These are phyloP conservation scores for Cryomyces minteri DNA, from an alignment of 495 filamentous ascomycete species.

Conservation along the genomic window DNA sequence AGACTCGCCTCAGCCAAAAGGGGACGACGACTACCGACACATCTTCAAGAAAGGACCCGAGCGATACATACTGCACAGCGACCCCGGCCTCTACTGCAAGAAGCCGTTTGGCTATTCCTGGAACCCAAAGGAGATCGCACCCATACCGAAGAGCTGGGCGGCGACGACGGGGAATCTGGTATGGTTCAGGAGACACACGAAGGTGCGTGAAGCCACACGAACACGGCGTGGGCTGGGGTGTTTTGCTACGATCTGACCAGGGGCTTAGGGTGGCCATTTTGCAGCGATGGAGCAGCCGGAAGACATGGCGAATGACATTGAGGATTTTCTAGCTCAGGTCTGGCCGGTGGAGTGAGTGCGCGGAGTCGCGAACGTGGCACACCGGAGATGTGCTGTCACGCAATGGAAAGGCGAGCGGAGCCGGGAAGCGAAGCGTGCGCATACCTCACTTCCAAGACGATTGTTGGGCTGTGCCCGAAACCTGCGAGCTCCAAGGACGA, in stretches of 20 bases:
- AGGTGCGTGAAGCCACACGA: conserved; percentile 1
- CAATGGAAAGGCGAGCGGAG: too few species aligned
- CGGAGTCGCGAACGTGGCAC: too few species aligned
- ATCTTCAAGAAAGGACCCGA: background rate
- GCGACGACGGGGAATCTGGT: conserved; percentile 29
- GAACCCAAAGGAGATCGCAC: conserved; percentile 37
- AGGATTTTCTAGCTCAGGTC: conserved; percentile 32
- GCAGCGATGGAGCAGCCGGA: conserved; percentile 38
- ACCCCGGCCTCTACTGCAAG: conserved; percentile 1
- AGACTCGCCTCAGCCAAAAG: background rate
- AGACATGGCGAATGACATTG: conserved; percentile 34
- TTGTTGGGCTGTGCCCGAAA: too few species aligned
- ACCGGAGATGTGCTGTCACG: too few species aligned
- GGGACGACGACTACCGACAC: background rate
- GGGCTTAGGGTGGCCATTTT: conserved; percentile 38
- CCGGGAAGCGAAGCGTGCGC: too few species aligned
- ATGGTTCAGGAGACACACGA: conserved; percentile 26
- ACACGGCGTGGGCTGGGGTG: background rate
- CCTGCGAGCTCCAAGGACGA: too few species aligned
- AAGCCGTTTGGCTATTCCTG: conserved; percentile 42
- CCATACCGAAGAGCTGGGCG: conserved; percentile 31
- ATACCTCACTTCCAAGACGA: too few species aligned
- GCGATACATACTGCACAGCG: background rate
- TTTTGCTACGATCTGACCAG: background rate
- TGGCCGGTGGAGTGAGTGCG: background rate